These are phyloP conservation scores for Pseudocercospora macadamiae DNA, from an alignment of 2,329 filamentous ascomycete genomes.

Conservation along the genomic window DNA sequence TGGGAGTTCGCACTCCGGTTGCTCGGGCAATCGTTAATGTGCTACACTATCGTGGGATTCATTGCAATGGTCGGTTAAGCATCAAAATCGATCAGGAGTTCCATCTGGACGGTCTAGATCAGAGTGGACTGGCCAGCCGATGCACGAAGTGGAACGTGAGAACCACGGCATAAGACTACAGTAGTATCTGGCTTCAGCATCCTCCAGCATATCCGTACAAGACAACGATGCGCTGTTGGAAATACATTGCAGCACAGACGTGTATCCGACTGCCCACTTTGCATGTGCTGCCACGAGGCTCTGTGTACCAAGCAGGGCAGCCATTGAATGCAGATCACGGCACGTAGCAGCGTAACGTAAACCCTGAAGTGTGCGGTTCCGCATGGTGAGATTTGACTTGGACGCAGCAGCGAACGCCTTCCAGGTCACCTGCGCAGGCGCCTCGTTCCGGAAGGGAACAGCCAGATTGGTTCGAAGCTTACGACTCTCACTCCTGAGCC, in stretches of 20 bases:
- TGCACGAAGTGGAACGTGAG: too few relatives aligned
- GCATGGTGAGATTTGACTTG: not conserved
- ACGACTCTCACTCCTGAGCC: not conserved
- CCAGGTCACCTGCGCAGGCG: not conserved
- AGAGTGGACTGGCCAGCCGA: not conserved
- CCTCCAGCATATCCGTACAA: not conserved
- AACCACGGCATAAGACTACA: not conserved
- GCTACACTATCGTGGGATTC: not conserved
- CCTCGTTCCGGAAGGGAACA: not conserved
- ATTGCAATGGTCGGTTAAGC: not conserved
- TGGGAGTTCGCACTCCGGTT: not conserved
- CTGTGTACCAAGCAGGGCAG: not conserved
- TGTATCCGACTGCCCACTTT: not conserved
- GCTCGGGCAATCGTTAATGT: not conserved
- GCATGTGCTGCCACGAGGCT: not conserved
- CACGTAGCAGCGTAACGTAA: not conserved
- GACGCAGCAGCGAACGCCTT: not conserved
- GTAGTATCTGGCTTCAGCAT: not conserved
- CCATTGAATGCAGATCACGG: not conserved
- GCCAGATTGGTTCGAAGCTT: not conserved
- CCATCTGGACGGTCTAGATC: not conserved
- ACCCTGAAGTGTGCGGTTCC: constrained; percentile 1
- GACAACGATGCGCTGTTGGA: not conserved
- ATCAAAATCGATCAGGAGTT: not conserved
- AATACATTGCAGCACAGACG: not conserved